Conservation (phyloP, 202 grass and related monocot genomes). For the Zoysia matrella region DNA sequence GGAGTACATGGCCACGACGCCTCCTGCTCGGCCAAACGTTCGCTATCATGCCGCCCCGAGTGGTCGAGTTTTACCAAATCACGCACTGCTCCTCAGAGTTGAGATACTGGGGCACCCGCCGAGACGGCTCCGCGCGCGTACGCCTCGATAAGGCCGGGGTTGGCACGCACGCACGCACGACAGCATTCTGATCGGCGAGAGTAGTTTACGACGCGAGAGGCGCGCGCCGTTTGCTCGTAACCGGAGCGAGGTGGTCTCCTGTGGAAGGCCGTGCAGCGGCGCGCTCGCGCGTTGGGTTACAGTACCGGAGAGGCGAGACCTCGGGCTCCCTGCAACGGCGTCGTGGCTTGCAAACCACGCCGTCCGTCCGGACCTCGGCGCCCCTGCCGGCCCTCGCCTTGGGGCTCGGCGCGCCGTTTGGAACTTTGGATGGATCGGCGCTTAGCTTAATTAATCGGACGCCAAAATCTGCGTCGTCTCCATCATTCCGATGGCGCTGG, state of each 20-base stretch:
- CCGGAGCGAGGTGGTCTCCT: too few relatives aligned
- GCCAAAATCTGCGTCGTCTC: constrained; percentile 8
- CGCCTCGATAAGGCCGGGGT: background rate
- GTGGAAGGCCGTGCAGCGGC: too few relatives aligned
- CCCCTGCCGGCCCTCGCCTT: background rate
- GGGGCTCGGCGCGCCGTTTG: constrained; percentile 26
- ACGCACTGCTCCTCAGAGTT: too few relatives aligned
- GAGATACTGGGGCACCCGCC: background rate
- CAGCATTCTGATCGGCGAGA: constrained; percentile 16
- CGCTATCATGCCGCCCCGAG: background rate
- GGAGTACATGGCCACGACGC: background rate
- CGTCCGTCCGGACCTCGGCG: background rate
- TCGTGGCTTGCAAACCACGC: constrained; percentile 39
- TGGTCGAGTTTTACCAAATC: background rate
- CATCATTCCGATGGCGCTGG: constrained; percentile 67
- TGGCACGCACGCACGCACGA: background rate
- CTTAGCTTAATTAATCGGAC: constrained; percentile 3
- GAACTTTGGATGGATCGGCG: constrained; percentile 39
- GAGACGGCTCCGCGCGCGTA: too few relatives aligned
- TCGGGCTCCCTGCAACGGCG: constrained; percentile 12
- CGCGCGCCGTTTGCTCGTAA: too few relatives aligned
- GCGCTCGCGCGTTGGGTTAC: too few relatives aligned
- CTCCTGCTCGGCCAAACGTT: background rate
- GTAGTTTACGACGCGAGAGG: too few relatives aligned
- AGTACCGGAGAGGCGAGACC: background rate